A percentile compares a stretch with the other conserved stretches of the same genome.
Evolutionary conservation across 2,329 filamentous ascomycete species (phyloP).

Genomic region (Rutstroemia sp.): DNA sequence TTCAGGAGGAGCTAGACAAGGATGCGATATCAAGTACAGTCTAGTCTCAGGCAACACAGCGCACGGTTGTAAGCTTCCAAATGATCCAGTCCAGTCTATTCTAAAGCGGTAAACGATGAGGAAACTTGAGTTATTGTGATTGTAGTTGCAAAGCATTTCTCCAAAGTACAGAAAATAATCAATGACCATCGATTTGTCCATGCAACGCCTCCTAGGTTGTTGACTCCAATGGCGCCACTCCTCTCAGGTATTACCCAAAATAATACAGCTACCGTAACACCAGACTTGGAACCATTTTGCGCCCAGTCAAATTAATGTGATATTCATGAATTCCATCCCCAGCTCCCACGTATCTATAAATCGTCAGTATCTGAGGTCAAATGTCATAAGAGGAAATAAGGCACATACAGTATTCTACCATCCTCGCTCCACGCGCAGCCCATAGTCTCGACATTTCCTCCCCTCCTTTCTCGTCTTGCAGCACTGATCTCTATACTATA

Average conservation of each 20-base stretch:
- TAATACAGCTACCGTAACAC: slow-evolving; percentile 37
- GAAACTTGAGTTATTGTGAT: neutral
- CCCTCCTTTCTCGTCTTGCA: slow-evolving; percentile 19
- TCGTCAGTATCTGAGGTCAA: slow-evolving; percentile 2
- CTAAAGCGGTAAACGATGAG: neutral
- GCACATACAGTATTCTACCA: slow-evolving; percentile 49
- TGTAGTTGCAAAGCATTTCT: neutral
- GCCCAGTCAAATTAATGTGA: slow-evolving; percentile 53
- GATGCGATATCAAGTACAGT: neutral
- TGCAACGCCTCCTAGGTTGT: neutral
- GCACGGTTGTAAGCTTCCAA: neutral
- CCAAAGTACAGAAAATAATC: neutral
- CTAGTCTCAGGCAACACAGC: neutral
- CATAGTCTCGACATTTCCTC: slow-evolving; percentile 46
- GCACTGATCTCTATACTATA: neutral
- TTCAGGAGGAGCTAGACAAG: neutral
- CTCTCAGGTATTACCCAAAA: neutral
- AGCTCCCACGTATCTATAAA: slow-evolving; percentile 50
- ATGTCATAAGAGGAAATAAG: neutral
- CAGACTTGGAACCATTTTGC: slow-evolving; percentile 52
- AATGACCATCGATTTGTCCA: neutral
- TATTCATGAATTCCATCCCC: slow-evolving; percentile 74
- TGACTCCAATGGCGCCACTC: neutral
- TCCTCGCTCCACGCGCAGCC: slow-evolving; percentile 57
- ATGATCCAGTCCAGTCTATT: neutral